Conservation (phyloP, 2,329 filamentous ascomycete genomes). For the Aspergillus ustus region DNA sequence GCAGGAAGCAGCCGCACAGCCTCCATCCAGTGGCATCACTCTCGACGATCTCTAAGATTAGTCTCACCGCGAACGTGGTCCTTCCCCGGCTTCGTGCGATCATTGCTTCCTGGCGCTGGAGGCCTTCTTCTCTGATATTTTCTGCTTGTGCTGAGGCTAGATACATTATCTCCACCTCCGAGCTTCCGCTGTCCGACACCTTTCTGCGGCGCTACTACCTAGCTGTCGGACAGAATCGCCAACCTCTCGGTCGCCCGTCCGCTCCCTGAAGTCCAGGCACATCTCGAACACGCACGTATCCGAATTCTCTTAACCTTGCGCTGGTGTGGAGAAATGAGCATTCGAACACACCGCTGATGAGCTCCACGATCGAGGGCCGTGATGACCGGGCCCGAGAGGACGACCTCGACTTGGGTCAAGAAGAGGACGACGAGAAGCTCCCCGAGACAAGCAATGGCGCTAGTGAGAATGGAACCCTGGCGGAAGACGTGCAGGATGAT, state of each 20-base stretch:
- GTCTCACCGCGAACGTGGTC: constrained; percentile 9
- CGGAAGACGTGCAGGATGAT: constrained; percentile 26
- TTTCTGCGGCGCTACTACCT: not conserved
- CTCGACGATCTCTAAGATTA: constrained; percentile 7
- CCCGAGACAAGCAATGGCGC: constrained; percentile 35
- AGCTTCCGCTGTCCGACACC: not conserved
- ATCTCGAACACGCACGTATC: not conserved
- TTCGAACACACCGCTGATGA: constrained; percentile 64
- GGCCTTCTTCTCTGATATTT: not conserved
- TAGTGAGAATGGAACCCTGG: constrained; percentile 22
- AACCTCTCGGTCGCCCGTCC: not conserved
- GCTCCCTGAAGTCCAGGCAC: not conserved
- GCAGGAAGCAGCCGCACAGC: constrained; percentile 12
- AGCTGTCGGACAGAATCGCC: not conserved
- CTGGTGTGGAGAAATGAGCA: constrained; percentile 54
- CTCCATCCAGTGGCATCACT: constrained; percentile 10
- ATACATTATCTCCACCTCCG: not conserved
- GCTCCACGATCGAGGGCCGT: constrained; percentile 67
- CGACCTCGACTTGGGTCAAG: constrained; percentile 52
- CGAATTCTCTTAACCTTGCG: not conserved
- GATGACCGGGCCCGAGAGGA: constrained; percentile 65
- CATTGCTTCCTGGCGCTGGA: constrained; percentile 1
- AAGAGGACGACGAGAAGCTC: constrained; percentile 42
- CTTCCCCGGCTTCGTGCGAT: not conserved
- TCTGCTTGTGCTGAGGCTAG: not conserved